Conservation (phyloP, 805 yeast species). For the Candida dajiaensis region DNA sequence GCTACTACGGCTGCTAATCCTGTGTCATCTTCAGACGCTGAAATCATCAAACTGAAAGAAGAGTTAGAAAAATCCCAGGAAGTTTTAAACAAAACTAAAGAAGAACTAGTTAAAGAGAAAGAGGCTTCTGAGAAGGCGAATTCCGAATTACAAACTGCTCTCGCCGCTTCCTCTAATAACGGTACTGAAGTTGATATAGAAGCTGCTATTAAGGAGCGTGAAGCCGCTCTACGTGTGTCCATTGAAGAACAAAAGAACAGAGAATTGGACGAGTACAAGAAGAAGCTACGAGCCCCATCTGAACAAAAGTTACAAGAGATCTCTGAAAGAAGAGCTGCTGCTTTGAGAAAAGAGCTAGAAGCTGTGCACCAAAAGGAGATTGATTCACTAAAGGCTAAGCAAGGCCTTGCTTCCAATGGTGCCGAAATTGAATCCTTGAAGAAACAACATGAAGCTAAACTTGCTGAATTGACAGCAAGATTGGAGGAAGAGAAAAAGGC, state of each 20-base stretch:
- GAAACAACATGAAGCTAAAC: conserved; percentile 26
- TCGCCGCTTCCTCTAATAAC: background rate
- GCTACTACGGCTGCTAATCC: conserved; percentile 8
- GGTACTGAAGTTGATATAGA: conserved; percentile 1
- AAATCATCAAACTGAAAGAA: conserved; percentile 5
- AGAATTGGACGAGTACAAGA: conserved; percentile 23
- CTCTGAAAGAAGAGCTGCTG: conserved; percentile 24
- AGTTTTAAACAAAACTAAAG: conserved; percentile 8
- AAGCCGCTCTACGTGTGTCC: conserved; percentile 20
- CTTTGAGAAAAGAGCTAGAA: conserved; percentile 23
- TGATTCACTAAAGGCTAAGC: conserved; percentile 5
- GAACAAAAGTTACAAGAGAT: conserved; percentile 27
- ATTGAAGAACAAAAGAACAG: conserved; percentile 21
- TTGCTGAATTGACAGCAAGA: conserved; percentile 25
- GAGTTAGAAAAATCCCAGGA: conserved; percentile 14
- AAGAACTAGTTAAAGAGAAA: background rate
- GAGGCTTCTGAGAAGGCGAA: conserved; percentile 5
- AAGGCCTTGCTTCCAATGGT: background rate
- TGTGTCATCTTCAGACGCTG: conserved; percentile 1
- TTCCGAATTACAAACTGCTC: conserved; percentile 2
- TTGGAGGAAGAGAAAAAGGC: conserved; percentile 20
- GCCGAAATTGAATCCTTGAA: background rate
- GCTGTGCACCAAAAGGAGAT: conserved; percentile 25
- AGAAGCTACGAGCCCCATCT: conserved; percentile 32
- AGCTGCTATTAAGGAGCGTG: conserved; percentile 16